Base-by-base conservation (phyloP, 176 grass and related monocot genomes). In the Aechmea fasciata region DNA sequence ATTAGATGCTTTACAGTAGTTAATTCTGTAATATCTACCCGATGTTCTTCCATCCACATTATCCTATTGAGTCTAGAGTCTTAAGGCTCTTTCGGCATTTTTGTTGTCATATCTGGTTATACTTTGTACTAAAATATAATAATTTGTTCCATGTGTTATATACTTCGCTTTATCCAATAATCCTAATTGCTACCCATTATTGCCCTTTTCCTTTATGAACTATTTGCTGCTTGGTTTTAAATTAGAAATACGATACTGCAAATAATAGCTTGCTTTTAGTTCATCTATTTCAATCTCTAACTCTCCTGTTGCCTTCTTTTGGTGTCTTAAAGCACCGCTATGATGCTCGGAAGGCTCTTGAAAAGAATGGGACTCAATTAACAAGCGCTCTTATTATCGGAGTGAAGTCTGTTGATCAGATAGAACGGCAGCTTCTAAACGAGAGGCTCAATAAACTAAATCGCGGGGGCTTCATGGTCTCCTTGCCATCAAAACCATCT, bases 401-500 rank as follows among this genome's bases (percentile, higher is more conserved):
- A 23, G 90, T 99, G 52, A 99, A 99, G 79, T 78, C 73, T 78
- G 86, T 90, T 51, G 87, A 99, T 82, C 78, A 78, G 3, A 57
- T 83, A 48, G 79, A 99, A 17, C 75, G 69, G 20, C 74, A 80
- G 50, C 85, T 85, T 50, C 79, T 99, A 49, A 86, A 88, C 1
- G 77, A 99, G 49, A 82, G 50, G 50, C 75, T 84, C 11, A 52
- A 50, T 33, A 73, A 74, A 52, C 86, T 47, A 64, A 85, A 71
- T 9, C 80, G 89, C 64, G 81, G 87, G 18, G 82, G 95, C 19
- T 90, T 99, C 66, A 90, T 94, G 80, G 87, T 90, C 75, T 85
- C 77, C 4, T 74, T 85, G 53, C 83, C 86, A 28, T 69, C 71
- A 18, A 86, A 87, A 65, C 64, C 75, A 68, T 64, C 15, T 64